phyloP scores from a whole-genome alignment of 106 monocot species.

The Phalaenopsis aphrodite region DNA sequence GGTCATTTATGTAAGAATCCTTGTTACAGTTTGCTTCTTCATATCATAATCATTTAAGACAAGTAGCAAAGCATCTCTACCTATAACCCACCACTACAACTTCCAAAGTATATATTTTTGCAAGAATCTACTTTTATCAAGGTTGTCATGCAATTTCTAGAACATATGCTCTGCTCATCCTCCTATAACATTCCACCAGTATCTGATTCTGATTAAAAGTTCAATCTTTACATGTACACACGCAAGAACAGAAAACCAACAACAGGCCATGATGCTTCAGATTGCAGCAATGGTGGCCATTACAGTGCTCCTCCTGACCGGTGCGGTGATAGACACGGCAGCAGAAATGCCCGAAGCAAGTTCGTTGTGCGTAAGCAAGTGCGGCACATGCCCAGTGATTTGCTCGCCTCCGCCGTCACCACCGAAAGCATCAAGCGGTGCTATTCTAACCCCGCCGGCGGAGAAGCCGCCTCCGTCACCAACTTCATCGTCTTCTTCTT shows the following conservation, averaged over 20 bases:
- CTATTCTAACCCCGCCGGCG: background rate
- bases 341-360: background rate
- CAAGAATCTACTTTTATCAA: background rate
- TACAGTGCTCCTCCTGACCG: background rate
- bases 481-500: background rate
- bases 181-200: conserved; percentile 3
- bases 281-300: background rate
- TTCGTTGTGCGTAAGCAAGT: conserved; percentile 2
- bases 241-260: background rate
- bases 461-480: background rate
- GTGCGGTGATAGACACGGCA: background rate
- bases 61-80: too few relatives aligned
- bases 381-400: background rate
- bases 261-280: background rate
- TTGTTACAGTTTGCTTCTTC: background rate
- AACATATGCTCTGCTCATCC: background rate
- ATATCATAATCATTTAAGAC: background rate
- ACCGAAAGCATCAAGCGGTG: background rate
- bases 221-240: background rate
- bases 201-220: background rate
- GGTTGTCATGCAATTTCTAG: background rate
- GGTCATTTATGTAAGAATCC: background rate
- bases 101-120: background rate
- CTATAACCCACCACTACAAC: background rate
- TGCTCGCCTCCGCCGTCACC: background rate